These are phyloP conservation scores for Pyricularia sp. DNA, from an alignment of 2,329 filamentous ascomycete genomes.

Conservation along the genomic window DNA sequence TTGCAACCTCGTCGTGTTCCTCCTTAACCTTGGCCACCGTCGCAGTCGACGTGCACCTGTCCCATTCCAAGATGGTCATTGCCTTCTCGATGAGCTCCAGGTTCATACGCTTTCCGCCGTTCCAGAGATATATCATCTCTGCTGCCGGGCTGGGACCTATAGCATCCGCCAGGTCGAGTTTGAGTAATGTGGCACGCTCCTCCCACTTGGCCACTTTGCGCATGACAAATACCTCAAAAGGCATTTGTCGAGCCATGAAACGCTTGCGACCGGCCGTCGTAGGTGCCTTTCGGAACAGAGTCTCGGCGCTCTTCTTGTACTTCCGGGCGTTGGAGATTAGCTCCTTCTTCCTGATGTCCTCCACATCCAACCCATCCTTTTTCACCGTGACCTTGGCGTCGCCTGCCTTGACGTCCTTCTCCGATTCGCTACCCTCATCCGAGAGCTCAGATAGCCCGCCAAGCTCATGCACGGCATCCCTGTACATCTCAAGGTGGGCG, in stretches of 20 bases:
- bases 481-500: slow-evolving; percentile 74
- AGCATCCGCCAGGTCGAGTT: slow-evolving; percentile 65
- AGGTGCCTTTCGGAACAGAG: slow-evolving; percentile 63
- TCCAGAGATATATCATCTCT: slow-evolving; percentile 95
- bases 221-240: slow-evolving; percentile 77
- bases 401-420: not conserved
- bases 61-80: slow-evolving; percentile 54
- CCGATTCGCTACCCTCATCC: slow-evolving; percentile 11
- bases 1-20: slow-evolving; percentile 50
- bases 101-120: slow-evolving; percentile 75
- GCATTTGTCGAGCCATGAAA: slow-evolving; percentile 82
- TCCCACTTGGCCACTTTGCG: slow-evolving; percentile 89
- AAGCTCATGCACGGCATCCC: slow-evolving; percentile 40
- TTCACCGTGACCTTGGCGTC: slow-evolving; percentile 9
- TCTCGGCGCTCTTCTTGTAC: slow-evolving; percentile 56
- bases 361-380: slow-evolving; percentile 16
- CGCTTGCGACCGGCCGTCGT: slow-evolving; percentile 73
- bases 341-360: slow-evolving; percentile 8
- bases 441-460: not conserved
- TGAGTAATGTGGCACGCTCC: slow-evolving; percentile 57
- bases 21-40: slow-evolving; percentile 35
- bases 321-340: slow-evolving; percentile 32
- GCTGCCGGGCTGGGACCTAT: slow-evolving; percentile 71
- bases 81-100: slow-evolving; percentile 53
- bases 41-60: slow-evolving; percentile 42